These are phyloP conservation scores for Mitragyna speciosa DNA, from an alignment of 257 asterid genomes.

Conservation along the genomic window DNA sequence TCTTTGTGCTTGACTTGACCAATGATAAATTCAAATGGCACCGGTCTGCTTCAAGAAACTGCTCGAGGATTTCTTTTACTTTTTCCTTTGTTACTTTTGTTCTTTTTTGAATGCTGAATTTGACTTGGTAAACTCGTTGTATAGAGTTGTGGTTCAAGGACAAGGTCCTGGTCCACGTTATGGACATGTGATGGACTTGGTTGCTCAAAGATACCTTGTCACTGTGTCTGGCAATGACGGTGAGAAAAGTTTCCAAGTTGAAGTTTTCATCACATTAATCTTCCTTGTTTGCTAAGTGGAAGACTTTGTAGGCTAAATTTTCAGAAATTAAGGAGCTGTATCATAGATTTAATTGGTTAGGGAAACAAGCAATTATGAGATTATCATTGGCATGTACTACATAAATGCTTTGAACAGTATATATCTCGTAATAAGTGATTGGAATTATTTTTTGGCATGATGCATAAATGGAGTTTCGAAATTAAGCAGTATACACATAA, in stretches of 20 bases:
- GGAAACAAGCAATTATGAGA: neutral
- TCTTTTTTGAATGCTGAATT: slow-evolving; percentile 21
- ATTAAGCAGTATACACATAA: neutral
- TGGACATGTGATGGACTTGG: slow-evolving; percentile 99
- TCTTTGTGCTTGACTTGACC: slow-evolving; percentile 87
- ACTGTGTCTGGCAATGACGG: slow-evolving; percentile 95
- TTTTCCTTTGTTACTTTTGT: slow-evolving; percentile 8
- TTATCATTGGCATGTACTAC: neutral
- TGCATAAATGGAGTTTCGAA: neutral
- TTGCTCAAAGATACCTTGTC: slow-evolving; percentile 93
- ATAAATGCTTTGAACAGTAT: neutral
- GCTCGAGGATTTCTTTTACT: slow-evolving; percentile 15
- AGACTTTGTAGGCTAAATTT: neutral
- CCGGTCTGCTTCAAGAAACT: slow-evolving; percentile 51
- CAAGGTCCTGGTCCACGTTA: slow-evolving; percentile 98
- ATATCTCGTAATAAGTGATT: neutral
- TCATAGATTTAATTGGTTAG: neutral
- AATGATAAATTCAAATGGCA: slow-evolving; percentile 97
- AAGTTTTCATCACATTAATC: neutral
- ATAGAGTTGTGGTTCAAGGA: slow-evolving; percentile 97
- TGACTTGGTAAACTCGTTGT: slow-evolving; percentile 30
- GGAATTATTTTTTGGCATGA: neutral
- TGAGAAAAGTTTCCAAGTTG: slow-evolving; percentile 33
- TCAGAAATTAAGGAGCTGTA: neutral
- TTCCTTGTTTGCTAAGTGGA: neutral